Percentiles rank a stretch among this genome's conserved stretches.
These are phyloP conservation scores for Chlamydomonas schloesseri DNA, from an alignment of 139 green algal species.

Conservation along the genomic window DNA sequence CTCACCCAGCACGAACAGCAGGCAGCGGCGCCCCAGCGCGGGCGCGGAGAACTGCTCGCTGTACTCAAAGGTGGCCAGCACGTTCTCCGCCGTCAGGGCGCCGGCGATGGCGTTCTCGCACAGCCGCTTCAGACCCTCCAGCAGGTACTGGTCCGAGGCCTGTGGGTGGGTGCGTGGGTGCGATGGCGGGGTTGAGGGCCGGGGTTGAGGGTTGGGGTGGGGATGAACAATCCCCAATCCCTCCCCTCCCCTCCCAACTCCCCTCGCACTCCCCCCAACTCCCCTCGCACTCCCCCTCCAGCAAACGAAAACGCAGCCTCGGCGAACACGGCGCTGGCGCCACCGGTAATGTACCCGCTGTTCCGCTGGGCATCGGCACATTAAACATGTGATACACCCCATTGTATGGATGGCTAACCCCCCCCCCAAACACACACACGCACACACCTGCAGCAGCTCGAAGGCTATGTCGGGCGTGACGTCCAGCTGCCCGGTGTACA, in stretches of 20 bases:
- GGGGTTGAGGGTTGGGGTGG: background rate
- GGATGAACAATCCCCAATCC: no score
- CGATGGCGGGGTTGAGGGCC: no score
- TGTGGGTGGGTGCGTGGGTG: constrained; percentile 46
- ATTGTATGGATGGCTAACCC: no score
- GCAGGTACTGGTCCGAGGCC: constrained; percentile 95
- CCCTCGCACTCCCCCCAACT: no score
- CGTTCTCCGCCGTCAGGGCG: constrained; percentile 82
- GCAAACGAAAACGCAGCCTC: no score
- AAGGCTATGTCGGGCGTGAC: constrained; percentile 61
- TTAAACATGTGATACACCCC: no score
- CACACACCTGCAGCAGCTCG: constrained; percentile 66
- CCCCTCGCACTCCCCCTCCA: no score
- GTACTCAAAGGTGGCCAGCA: constrained; percentile 84
- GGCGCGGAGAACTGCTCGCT: constrained; percentile 88
- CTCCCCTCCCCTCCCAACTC: no score
- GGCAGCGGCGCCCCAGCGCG: constrained; percentile 83
- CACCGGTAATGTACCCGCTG: no score
- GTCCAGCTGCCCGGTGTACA: constrained; percentile 89
- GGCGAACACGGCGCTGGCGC: no score
- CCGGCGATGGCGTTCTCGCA: constrained; percentile 90
- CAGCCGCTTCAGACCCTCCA: constrained; percentile 94
- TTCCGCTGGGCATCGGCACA: no score
- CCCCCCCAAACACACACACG: no score
- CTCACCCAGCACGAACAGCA: constrained; percentile 84